These are phyloP conservation scores for Psilocybe cyanescens DNA, from an alignment of 768 basidiomycete genomes.

Conservation along the genomic window DNA sequence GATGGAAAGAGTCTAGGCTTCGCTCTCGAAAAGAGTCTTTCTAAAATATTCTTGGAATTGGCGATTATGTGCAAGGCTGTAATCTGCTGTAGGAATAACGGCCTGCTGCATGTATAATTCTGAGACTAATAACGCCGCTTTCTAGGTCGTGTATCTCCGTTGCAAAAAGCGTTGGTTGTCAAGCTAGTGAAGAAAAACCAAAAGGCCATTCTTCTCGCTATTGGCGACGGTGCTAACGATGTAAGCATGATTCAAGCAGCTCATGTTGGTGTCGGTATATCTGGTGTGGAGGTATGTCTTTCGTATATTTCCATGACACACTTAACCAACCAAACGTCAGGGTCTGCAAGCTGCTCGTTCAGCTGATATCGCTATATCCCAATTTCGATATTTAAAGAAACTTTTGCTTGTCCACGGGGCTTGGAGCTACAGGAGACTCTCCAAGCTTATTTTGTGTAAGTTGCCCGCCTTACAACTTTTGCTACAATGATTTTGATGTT, in stretches of 20 bases:
- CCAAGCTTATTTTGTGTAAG: constrained; percentile 95
- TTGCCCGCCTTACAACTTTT: constrained; percentile 16
- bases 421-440: constrained; percentile 96
- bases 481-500: constrained; percentile 5
- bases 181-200: constrained; percentile 99
- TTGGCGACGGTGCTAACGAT: constrained; percentile 98
- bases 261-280: constrained; percentile 97
- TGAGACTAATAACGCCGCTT: not conserved
- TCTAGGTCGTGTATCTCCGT: constrained; percentile 91
- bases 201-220: constrained; percentile 91
- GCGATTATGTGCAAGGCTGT: constrained; percentile 99
- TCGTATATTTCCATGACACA: not conserved
- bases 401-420: constrained; percentile 95
- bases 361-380: constrained; percentile 96
- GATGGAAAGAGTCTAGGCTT: constrained; percentile 95
- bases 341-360: constrained; percentile 98
- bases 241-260: constrained; percentile 99
- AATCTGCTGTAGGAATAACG: constrained; percentile 79
- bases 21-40: constrained; percentile 92
- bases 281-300: constrained; percentile 83
- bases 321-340: constrained; percentile 36
- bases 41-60: constrained; percentile 89
- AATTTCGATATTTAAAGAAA: constrained; percentile 96
- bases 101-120: too few species aligned
- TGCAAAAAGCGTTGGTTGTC: constrained; percentile 97